Conservation (phyloP, 1,284 basidiomycete genomes). For the Heliocybe sulcata region DNA sequence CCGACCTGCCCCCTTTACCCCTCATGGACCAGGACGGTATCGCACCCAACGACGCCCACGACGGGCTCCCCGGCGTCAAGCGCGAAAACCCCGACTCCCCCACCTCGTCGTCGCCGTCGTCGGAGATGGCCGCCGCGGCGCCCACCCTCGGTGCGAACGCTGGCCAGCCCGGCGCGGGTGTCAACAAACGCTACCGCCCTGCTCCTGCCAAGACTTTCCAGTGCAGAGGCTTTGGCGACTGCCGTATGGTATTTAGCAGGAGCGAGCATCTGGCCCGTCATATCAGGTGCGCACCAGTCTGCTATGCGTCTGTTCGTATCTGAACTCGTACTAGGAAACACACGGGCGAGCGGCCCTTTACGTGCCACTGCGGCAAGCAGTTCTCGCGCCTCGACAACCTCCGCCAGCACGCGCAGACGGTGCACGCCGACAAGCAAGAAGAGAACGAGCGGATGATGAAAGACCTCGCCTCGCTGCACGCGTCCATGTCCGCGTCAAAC, state of each 20-base stretch:
- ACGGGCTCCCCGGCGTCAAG: neutral
- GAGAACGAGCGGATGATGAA: conserved; percentile 91
- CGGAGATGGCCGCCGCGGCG: neutral
- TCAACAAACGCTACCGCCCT: conserved; percentile 63
- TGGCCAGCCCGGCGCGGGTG: conserved; percentile 3
- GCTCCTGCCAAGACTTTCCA: conserved; percentile 89
- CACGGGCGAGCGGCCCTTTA: conserved; percentile 93
- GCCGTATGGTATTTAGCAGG: conserved; percentile 93
- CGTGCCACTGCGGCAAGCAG: conserved; percentile 91
- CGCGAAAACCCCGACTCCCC: neutral
- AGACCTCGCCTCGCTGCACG: conserved; percentile 81
- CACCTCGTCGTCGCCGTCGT: neutral
- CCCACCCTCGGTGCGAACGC: neutral
- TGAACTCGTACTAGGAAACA: conserved; percentile 67
- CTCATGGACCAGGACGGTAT: neutral
- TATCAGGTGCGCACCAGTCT: conserved; percentile 60
- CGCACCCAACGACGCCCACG: neutral
- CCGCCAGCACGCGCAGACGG: conserved; percentile 93
- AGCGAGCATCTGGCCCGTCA: conserved; percentile 94
- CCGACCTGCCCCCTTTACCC: neutral
- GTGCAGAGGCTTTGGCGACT: conserved; percentile 91
- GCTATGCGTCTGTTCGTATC: conserved; percentile 11
- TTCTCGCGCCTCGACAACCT: conserved; percentile 97
- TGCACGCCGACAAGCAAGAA: conserved; percentile 85
- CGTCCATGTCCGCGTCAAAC: conserved; percentile 71